Evolutionary conservation across 305 asterid species (phyloP), one percentile per base, ranked within the genome.

Genomic region (Fraxinus latifolia): DNA sequence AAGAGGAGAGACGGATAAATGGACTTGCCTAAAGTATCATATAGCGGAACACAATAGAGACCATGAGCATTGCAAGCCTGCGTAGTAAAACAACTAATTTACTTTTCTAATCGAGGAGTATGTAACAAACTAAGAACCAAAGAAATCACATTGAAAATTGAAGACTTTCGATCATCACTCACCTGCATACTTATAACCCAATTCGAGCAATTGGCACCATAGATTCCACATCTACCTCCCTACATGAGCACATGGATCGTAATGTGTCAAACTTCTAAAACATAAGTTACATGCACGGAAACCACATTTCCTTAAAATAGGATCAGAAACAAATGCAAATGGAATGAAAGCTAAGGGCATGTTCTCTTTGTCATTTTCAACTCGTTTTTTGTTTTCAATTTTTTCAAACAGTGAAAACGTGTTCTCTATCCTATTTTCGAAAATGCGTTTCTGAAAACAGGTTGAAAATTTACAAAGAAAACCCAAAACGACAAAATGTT

Each of bases 51-150:
- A 34, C 97, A 94, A 60, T 82, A 80, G 79, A 93, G 92, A 33
- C 97, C 95, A 17, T 86, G 85, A 68, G 98, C 98, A 85, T 94
- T 93, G 87, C 98, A 94, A 31, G 98, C 98, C 98, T 94, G 91
- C 87, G 78, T 37, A 36, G 25, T 62, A 44, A 12, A 76, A 34
- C 55, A 62, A 0, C 23, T 55, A 37, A 14, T 68, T 76, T 4
- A 21, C 53, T 19, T 32, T 70, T 21, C 29, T 14, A 25, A 78
- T 72, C n/a, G 3, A 5, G 44, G 31, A 72, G 37, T 21, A 9
- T 62, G 33, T 29, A 9, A 79, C 21, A 23, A 21, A 79, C 32
- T 8, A 36, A 33, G 15, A 27, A 36, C 55, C 29, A 74, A 34
- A 3, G 9, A 39, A 19, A 27, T 14, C 75, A 17, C 7, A 62